Evolutionary conservation across 768 basidiomycete species (phyloP), one percentile per base, ranked within the genome.

Genomic region (Wakefieldia striispora): DNA sequence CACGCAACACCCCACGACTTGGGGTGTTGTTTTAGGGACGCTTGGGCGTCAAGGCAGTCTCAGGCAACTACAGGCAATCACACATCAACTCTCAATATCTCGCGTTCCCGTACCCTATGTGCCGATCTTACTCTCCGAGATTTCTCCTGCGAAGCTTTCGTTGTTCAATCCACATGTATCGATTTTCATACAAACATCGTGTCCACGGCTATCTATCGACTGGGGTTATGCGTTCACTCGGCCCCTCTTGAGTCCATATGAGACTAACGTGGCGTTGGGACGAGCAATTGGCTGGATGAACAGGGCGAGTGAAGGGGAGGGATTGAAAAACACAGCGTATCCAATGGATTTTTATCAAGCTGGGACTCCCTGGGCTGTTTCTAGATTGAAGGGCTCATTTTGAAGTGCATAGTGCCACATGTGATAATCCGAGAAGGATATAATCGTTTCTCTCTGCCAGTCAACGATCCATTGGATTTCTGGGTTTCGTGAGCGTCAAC

Each of bases 311-410:
- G 56, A 58, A 44, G 57, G 45, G 37, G 51, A 51, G 33, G 43
- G 50, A 29, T 43, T 55, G 50, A 61, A 52, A 27, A 53, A 53
- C 40, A 50, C 55, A 47, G 72, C 72, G 8, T 98, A 99, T 71
- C 88, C 91, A 3, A 99, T 99, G 97, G 91, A 99, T 69, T 99
- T 98, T 68, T 99, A 98, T 57, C 78, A 79, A 27, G 88, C 84
- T 7, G 86, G 84, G 3, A 88, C 79, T 53, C 84, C 83, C 1
- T 91, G 89, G 89, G 83, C 90, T 0, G 56, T 77, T 19, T 80
- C 88, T 17, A 77, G 88, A 62, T 58, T 69, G 27, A 86, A 77
- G 38, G 83, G 75, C 9, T 68, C 64, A 21, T 82, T 81, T 57
- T 62, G 46, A 62, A 19, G n/a, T 31, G 38, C 27, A 24, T 27